Evolutionary conservation across 78 protist genomes (phyloP), one percentile per base, ranked within the genome.

Genomic region (Dictyostelium intermedium): DNA sequence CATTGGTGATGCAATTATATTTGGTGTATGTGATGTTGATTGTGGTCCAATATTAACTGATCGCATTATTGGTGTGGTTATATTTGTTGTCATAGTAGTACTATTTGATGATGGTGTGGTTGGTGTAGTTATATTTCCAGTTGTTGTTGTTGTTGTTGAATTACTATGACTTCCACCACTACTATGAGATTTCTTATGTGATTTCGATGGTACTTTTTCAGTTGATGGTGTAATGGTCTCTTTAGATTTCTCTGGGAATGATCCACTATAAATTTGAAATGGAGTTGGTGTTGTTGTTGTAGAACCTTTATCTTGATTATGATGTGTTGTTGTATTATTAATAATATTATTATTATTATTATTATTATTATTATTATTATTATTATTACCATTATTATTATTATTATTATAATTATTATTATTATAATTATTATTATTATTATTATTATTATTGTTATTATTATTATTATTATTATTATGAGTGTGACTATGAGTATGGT

Each of bases 191-290:
- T 50, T 82, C 39, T 50, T 60, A 35, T 20, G 25, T 60, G 86
- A 18, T 50, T 27, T 60, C 14, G 16, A 16, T 34, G 77, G 20
- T 60, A 50, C 2, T 37, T 27, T 82, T 20, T 41, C 60, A 25
- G 70, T 80, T 30, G 61, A 27, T 30, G 84, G n/a, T 32, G 47
- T 30, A 81, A 18, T 34, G 5, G 50, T 18, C n/a, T 23, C 35
- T 60, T 27, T 23, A 20, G 39, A 14, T 60, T 32, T 32, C 39
- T 50, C 76, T 16, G 76, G 76, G 20, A 60, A 79, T 79, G 25
- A 9, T 27, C 84, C 84, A 50, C 72, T 79, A 47, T 79, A 45
- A 41, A 39, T 79, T n/a, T 47, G 35, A 47, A 79, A 79, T 82
- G 87, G 72, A 20, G 87, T 82, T 60, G 87, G 2, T 34, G 87